phyloP scores from a whole-genome alignment of 306 rosid species.

The Calophaca sinica region DNA sequence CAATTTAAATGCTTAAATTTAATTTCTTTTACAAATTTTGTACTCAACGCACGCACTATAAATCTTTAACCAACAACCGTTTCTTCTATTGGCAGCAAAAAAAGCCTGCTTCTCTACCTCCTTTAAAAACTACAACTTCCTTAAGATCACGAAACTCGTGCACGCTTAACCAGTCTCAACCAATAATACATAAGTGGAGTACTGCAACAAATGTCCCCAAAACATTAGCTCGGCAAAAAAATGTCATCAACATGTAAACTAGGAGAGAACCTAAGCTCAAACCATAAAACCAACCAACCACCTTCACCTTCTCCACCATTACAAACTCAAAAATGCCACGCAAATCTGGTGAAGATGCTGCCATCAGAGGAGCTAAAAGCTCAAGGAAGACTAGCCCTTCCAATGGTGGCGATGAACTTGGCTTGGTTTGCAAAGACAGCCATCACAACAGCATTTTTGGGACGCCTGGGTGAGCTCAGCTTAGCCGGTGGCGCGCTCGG shows the following conservation, averaged over 20 bases:
- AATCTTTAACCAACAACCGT: slow-evolving; percentile 37
- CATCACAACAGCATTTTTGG: slow-evolving; percentile 85
- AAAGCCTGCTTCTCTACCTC: slow-evolving; percentile 39
- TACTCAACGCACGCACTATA: slow-evolving; percentile 50
- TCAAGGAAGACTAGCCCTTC: slow-evolving; percentile 67
- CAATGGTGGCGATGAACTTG: slow-evolving; percentile 79
- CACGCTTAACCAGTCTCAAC: not conserved
- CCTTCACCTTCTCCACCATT: slow-evolving; percentile 30
- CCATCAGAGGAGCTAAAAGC: slow-evolving; percentile 73
- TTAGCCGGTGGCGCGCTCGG: slow-evolving; percentile 87
- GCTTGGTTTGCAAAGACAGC: slow-evolving; percentile 82
- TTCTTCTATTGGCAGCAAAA: slow-evolving; percentile 50
- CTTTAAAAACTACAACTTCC: slow-evolving; percentile 24
- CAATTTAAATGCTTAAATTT: not conserved
- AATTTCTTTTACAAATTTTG: not conserved
- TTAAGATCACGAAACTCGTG: slow-evolving; percentile 57
- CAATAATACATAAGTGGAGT: no score
- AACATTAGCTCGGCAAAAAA: slow-evolving; percentile 25
- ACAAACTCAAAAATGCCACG: slow-evolving; percentile 46
- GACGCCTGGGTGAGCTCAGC: slow-evolving; percentile 75
- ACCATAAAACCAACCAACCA: slow-evolving; percentile 28
- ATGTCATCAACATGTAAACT: slow-evolving; percentile 51
- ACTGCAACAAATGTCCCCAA: slow-evolving; percentile 50
- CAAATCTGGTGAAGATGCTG: slow-evolving; percentile 34
- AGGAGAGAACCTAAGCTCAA: slow-evolving; percentile 43